Evolutionary conservation across 2,329 filamentous ascomycete genomes (phyloP), one percentile per base, ranked within the genome.

Genomic region (Aspergillus sp.): DNA sequence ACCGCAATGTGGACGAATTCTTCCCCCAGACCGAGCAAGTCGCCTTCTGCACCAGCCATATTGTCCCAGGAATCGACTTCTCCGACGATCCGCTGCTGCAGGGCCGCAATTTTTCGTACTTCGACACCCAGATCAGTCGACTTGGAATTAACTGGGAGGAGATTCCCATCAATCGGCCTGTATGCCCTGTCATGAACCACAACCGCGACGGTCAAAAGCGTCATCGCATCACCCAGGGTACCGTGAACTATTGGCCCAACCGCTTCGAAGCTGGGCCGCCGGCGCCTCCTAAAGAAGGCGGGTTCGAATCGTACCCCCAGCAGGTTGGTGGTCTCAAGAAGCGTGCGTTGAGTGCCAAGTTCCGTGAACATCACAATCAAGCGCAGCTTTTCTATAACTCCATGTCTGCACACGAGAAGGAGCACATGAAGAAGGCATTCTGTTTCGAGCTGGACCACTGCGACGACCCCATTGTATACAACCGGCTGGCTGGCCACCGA

Each of bases 11-110:
- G 1, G 90, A 94, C 63, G 90, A 96, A 71, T 95, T 85, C 78
- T 95, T 95, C 76, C 81, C 90, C 0, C 85, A 95, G 74, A 92
- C 88, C 0, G 91, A 96, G 78, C 91, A 96, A 75, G 85, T 88
- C 1, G 90, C 91, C 2, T 96, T 95, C 75, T 92, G 89, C 70
- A 94, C 91, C 1, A 84, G 86, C 57, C 91, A 96, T 65, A 78
- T 95, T 53, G 88, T 95, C 0, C 90, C 89, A 0, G 90, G 90
- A 26, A 89, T 93, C 59, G 90, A 89, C 14, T 89, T 90, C 71
- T 90, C 88, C 0, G 86, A 92, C 60, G 90, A 93, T 62, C 90
- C 90, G 2, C 81, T 93, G 2, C 76, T 86, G 2, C 89, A 92
- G 71, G 90, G 89, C 39, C 86, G 90, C 39, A 92, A 91, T 77